Conservation (phyloP, 2,329 filamentous ascomycete species). For the Cryphonectria naterciae region DNA sequence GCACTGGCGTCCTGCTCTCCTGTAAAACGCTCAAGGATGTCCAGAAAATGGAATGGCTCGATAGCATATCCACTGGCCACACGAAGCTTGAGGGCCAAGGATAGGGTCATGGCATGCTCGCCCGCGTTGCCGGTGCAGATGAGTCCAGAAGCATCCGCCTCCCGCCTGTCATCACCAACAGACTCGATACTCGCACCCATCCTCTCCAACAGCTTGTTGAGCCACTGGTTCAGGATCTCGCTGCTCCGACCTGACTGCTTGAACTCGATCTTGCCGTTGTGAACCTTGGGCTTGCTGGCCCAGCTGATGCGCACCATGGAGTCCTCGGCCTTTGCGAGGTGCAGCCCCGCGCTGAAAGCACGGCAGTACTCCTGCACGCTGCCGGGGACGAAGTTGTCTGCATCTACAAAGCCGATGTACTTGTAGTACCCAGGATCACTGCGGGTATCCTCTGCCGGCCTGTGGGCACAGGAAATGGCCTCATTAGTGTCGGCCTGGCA, state of each 20-base stretch:
- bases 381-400: conserved; percentile 38
- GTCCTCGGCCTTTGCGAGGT: conserved; percentile 32
- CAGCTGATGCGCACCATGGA: conserved; percentile 41
- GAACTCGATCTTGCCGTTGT: conserved; percentile 34
- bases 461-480: no score
- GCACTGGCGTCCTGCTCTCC: conserved; percentile 1
- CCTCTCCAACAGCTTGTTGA: conserved; percentile 35
- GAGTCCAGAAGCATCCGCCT: conserved; percentile 27
- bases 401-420: conserved; percentile 41
- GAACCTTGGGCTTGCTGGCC: conserved; percentile 40
- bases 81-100: conserved; percentile 40
- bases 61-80: conserved; percentile 40
- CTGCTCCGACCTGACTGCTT: conserved; percentile 38
- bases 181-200: conserved; percentile 19
- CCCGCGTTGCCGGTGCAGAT: conserved; percentile 41
- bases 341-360: conserved; percentile 39
- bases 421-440: conserved; percentile 23
- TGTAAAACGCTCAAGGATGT: conserved; percentile 35
- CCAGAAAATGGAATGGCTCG: conserved; percentile 40
- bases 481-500: neutral
- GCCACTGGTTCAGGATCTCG: conserved; percentile 38
- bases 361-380: conserved; percentile 40
- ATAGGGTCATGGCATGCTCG: conserved; percentile 43
- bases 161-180: conserved; percentile 8
- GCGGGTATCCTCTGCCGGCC: neutral